phyloP scores from a whole-genome alignment of 2,329 filamentous ascomycete species.

The Huntiella omanensis region DNA sequence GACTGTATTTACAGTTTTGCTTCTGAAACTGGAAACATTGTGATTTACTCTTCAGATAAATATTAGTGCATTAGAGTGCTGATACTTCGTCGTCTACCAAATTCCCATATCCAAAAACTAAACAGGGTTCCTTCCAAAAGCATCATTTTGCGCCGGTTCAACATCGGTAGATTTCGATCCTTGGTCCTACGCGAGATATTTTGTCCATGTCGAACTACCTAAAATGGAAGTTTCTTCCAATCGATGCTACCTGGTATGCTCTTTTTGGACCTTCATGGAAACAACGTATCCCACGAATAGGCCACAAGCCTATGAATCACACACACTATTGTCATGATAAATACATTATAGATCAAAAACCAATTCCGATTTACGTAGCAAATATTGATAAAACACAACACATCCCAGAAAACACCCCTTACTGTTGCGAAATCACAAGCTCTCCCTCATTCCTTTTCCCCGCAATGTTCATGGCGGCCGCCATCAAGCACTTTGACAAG shows the following conservation, averaged over 20 bases:
- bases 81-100: not conserved
- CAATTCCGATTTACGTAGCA: no score
- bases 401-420: no score
- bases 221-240: no score
- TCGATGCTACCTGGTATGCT: not conserved
- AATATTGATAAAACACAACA: no score
- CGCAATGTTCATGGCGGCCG: not conserved
- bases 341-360: no score
- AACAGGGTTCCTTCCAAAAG: no score
- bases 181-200: not conserved
- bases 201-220: no score
- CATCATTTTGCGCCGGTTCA: constrained; percentile 1
- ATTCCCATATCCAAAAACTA: not conserved
- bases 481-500: not conserved
- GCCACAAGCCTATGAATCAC: no score
- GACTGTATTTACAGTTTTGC: constrained; percentile 28
- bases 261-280: not conserved
- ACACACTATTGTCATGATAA: no score
- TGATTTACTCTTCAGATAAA: constrained; percentile 2
- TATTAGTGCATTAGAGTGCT: not conserved
- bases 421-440: no score
- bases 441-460: not conserved
- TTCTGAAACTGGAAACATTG: constrained; percentile 33
- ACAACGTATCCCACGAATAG: no score
- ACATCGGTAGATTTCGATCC: not conserved